Percentiles rank a stretch among this genome's conserved stretches.
phyloP scores from a whole-genome alignment of 805 yeast genomes.

The Pichia kluyveri region DNA sequence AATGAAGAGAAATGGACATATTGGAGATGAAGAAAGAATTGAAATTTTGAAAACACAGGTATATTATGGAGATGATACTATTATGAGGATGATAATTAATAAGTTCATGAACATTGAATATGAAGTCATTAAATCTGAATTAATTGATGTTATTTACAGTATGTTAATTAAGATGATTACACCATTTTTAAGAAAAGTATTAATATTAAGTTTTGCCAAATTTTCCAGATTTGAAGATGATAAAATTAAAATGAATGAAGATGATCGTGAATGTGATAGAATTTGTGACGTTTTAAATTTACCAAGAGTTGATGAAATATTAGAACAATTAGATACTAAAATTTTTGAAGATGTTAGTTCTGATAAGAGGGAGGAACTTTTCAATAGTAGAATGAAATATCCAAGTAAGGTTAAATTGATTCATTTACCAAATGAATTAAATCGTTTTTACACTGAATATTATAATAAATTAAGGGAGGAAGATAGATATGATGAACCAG shows the following conservation, averaged over 20 bases:
- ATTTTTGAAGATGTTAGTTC: constrained; percentile 9
- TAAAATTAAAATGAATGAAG: constrained; percentile 6
- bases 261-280: constrained; percentile 42
- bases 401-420: constrained; percentile 60
- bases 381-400: constrained; percentile 34
- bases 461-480: constrained; percentile 36
- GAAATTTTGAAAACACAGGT: neutral
- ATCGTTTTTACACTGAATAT: constrained; percentile 55
- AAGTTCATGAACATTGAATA: neutral
- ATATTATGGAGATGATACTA: neutral
- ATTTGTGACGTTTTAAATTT: constrained; percentile 42
- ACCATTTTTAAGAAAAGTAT: constrained; percentile 57
- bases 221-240: constrained; percentile 4
- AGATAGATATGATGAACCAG: constrained; percentile 54
- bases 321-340: constrained; percentile 8
- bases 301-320: constrained; percentile 28
- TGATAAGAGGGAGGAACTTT: constrained; percentile 8
- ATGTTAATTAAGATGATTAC: constrained; percentile 48
- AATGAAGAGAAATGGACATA: neutral
- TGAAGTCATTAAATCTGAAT: constrained; percentile 6
- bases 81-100: neutral
- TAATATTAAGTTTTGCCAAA: constrained; percentile 39
- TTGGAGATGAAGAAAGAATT: neutral
- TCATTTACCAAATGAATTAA: constrained; percentile 57
- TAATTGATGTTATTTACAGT: constrained; percentile 37